Conservation (phyloP, 495 filamentous ascomycete genomes). For the Aspergillus saccharolyticus region DNA sequence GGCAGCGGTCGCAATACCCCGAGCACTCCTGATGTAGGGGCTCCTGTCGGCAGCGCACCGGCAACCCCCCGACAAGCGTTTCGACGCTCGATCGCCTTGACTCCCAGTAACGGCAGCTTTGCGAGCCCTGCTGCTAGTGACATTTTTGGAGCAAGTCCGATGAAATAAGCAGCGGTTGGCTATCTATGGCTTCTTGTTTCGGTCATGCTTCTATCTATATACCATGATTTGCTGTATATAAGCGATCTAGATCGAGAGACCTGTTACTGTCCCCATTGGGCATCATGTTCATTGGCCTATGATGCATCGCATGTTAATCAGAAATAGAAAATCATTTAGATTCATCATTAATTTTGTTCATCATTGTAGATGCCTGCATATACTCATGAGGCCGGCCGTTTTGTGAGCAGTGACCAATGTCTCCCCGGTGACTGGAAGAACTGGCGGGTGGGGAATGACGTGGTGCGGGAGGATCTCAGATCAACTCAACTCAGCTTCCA, state of each 20-base stretch:
- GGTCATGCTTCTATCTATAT: background rate
- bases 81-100: conserved; percentile 42
- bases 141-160: conserved; percentile 41
- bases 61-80: conserved; percentile 43
- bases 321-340: conserved; percentile 3
- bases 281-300: background rate
- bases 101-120: conserved; percentile 45
- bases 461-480: conserved; percentile 17
- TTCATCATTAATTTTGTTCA: background rate
- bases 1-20: conserved; percentile 43
- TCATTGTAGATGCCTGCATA: no score
- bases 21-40: conserved; percentile 30
- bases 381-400: conserved; percentile 7
- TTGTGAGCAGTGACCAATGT: conserved; percentile 25
- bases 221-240: background rate
- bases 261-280: background rate
- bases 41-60: conserved; percentile 31
- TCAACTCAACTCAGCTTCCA: background rate
- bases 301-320: background rate
- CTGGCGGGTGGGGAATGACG: conserved; percentile 33
- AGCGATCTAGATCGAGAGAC: background rate
- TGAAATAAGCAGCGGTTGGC: conserved; percentile 24
- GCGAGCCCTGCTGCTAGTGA: conserved; percentile 37
- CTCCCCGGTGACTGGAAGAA: conserved; percentile 23
- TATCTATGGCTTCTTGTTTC: background rate